These are phyloP conservation scores for Carnegiea gigantea DNA, from an alignment of 179 eudicot genomes.

Conservation along the genomic window DNA sequence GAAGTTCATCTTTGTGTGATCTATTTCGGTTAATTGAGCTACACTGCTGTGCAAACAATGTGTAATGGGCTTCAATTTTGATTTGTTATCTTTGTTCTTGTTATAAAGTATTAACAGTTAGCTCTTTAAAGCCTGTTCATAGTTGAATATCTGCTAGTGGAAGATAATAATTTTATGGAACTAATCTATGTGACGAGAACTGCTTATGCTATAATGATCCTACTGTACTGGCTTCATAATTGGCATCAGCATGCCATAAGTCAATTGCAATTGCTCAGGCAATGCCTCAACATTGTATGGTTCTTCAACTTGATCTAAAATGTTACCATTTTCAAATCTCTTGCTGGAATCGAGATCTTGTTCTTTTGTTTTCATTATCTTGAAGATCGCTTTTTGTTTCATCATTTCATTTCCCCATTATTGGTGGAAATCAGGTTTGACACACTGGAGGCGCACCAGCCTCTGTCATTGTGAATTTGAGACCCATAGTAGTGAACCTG, in stretches of 20 bases:
- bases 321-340: not conserved
- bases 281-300: not conserved
- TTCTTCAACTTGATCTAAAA: not conserved
- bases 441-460: not conserved
- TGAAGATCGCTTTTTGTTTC: not conserved
- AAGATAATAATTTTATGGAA: not conserved
- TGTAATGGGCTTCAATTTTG: not conserved
- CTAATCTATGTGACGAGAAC: not conserved
- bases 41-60: not conserved
- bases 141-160: not conserved
- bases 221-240: not conserved
- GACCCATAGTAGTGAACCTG: not conserved
- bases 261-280: not conserved
- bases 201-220: not conserved
- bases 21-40: not conserved
- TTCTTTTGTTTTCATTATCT: not conserved
- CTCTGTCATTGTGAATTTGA: not conserved
- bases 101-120: too few species aligned
- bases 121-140: not conserved
- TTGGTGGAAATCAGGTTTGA: not conserved
- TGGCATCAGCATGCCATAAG: not conserved
- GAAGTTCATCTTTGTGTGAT: not conserved
- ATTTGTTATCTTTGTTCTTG: too few species aligned
- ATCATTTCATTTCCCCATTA: not conserved
- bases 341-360: not conserved